phyloP scores from a whole-genome alignment of 768 basidiomycete genomes.

The button mushroom (Agaricus bisporus) region DNA sequence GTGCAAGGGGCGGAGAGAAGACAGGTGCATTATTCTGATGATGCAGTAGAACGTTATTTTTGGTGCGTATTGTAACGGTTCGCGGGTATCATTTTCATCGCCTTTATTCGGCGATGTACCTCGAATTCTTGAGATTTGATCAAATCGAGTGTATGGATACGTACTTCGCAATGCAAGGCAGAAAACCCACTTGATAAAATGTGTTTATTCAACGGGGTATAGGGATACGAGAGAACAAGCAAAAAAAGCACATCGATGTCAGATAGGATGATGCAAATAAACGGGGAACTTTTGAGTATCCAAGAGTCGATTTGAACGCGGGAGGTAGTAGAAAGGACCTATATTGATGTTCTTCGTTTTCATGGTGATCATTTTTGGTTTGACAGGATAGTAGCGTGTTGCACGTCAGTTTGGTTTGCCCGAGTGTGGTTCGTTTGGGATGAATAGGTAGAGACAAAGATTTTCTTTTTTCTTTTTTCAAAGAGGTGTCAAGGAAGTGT shows the following conservation, averaged over 20 bases:
- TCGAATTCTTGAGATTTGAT: too few species aligned
- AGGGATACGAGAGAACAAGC: neutral
- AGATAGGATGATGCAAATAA: constrained; percentile 1
- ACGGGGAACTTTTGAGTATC: neutral
- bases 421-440: neutral
- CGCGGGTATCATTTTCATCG: too few species aligned
- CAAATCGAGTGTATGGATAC: too few species aligned
- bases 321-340: neutral
- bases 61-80: too few species aligned
- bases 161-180: too few species aligned
- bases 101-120: too few species aligned
- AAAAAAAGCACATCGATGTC: neutral
- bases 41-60: too few species aligned
- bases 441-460: neutral
- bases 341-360: neutral
- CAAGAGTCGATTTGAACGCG: neutral
- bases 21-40: too few species aligned
- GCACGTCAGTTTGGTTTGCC: neutral
- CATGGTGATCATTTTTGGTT: neutral
- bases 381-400: neutral
- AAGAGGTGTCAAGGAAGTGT: neutral
- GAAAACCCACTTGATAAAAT: too few species aligned
- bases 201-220: too few species aligned
- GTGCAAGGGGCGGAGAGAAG: too few species aligned
- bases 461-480: neutral